Percentiles rank a stretch among this genome's conserved stretches.
Conservation (phyloP, 257 asterid genomes). For the Fraxinus anomala region DNA sequence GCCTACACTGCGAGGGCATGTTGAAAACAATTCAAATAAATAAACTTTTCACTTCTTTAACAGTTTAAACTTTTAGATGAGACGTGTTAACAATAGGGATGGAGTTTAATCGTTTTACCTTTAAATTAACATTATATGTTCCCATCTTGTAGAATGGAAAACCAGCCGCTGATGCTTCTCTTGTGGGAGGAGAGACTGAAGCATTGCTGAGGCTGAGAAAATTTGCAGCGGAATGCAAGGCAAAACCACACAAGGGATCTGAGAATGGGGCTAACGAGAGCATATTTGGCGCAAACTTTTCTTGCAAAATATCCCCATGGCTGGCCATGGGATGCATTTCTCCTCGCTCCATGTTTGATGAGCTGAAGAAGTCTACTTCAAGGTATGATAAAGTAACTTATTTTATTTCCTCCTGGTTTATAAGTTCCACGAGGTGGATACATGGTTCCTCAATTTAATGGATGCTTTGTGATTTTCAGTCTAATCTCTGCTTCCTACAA, state of each 20-base stretch:
- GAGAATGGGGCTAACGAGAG: constrained; percentile 63
- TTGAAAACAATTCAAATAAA: background rate
- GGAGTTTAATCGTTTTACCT: background rate
- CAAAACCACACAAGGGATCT: constrained; percentile 56
- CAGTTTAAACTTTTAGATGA: background rate
- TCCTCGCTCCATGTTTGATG: constrained; percentile 96
- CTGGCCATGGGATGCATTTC: constrained; percentile 98
- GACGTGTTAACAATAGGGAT: background rate
- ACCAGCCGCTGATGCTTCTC: constrained; percentile 62
- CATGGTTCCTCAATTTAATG: background rate
- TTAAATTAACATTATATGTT: background rate
- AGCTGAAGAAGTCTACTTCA: constrained; percentile 74
- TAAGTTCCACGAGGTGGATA: background rate
- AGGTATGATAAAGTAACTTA: constrained; percentile 41
- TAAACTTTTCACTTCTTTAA: background rate
- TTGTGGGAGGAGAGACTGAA: constrained; percentile 93
- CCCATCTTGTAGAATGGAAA: constrained; percentile 60
- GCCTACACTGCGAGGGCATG: background rate
- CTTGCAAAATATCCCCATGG: constrained; percentile 98
- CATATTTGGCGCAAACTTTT: constrained; percentile 92
- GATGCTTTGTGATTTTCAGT: constrained; percentile 45
- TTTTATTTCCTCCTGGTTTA: background rate
- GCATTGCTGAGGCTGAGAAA: constrained; percentile 80
- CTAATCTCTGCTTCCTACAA: constrained; percentile 55
- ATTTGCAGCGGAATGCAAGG: constrained; percentile 74